Conservation (phyloP, 2,329 filamentous ascomycete species). For the Knufia petricola region DNA sequence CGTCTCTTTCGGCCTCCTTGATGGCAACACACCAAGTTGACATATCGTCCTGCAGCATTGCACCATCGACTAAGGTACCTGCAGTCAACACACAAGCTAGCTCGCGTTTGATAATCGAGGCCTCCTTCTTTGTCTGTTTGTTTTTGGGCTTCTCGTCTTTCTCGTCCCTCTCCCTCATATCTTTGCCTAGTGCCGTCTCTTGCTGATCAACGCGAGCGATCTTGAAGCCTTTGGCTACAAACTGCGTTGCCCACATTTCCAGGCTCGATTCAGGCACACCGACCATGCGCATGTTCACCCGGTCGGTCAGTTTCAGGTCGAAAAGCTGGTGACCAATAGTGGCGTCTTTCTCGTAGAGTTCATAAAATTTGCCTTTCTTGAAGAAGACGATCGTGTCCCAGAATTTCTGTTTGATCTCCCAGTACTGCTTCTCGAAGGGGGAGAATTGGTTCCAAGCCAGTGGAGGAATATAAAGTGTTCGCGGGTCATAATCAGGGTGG, state of each 20-base stretch:
- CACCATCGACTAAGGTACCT: constrained; percentile 86
- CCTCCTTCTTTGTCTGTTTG: constrained; percentile 50
- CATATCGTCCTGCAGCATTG: constrained; percentile 97
- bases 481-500: constrained; percentile 82
- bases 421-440: constrained; percentile 95
- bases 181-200: constrained; percentile 89
- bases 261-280: constrained; percentile 91
- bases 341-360: constrained; percentile 95
- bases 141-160: constrained; percentile 40
- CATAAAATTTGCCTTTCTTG: constrained; percentile 99
- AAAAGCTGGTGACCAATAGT: constrained; percentile 94
- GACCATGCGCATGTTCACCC: constrained; percentile 99
- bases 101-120: constrained; percentile 89
- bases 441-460: constrained; percentile 73
- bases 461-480: constrained; percentile 83
- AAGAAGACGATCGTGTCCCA: constrained; percentile 98
- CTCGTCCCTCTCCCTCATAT: constrained; percentile 89
- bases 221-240: constrained; percentile 96
- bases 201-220: constrained; percentile 94
- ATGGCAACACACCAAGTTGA: constrained; percentile 92
- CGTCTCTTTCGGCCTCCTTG: constrained; percentile 65
- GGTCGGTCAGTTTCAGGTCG: constrained; percentile 92
- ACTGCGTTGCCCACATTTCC: constrained; percentile 97
- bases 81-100: constrained; percentile 82
- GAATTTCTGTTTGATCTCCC: constrained; percentile 97